Percentiles rank a stretch among this genome's conserved stretches.
Conservation (phyloP, 164 flowering plant genomes). For the Tetrastigma voinierianum region DNA sequence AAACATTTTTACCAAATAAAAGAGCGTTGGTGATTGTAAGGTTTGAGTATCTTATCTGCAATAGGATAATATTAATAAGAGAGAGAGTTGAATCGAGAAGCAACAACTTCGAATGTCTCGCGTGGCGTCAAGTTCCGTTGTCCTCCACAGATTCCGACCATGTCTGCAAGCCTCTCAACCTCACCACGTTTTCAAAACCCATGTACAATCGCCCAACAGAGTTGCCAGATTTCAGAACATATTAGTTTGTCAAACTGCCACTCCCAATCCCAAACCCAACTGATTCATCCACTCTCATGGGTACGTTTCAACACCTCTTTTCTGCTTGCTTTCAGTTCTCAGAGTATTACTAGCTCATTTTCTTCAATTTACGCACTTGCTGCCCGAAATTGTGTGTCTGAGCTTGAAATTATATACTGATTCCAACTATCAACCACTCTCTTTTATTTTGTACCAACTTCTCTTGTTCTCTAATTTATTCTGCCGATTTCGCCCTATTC, state of each 20-base stretch:
- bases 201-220: constrained; percentile 12
- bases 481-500: too few relatives aligned
- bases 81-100: too few relatives aligned
- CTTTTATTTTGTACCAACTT: too few relatives aligned
- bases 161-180: constrained; percentile 11
- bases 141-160: constrained; percentile 30
- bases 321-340: neutral
- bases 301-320: constrained; percentile 13
- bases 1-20: too few relatives aligned
- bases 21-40: too few relatives aligned
- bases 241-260: constrained; percentile 36
- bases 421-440: neutral
- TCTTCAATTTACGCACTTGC: neutral
- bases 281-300: constrained; percentile 29
- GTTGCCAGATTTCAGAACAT: constrained; percentile 16
- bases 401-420: neutral
- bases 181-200: constrained; percentile 5
- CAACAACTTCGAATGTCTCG: constrained; percentile 26
- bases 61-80: too few relatives aligned
- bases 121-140: constrained; percentile 30
- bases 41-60: too few relatives aligned
- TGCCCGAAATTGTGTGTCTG: neutral
- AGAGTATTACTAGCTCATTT: too few relatives aligned
- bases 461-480: too few relatives aligned
- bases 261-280: constrained; percentile 26